Base-by-base conservation (phyloP, 2,329 filamentous ascomycete genomes). In the Celoporthe dispersa region DNA sequence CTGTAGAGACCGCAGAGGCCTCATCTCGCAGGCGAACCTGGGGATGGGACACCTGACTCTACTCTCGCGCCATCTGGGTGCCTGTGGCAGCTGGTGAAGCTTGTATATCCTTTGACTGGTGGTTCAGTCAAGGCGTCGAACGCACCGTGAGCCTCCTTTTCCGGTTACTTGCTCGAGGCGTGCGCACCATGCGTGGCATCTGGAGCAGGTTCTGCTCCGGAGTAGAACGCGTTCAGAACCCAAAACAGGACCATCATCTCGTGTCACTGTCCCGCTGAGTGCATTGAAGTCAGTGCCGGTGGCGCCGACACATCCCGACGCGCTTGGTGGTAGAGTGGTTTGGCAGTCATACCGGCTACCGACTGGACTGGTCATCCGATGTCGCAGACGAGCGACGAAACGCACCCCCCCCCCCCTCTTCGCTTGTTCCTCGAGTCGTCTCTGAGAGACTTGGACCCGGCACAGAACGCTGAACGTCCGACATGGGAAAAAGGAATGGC, bases 371-470 rank as follows among this genome's bases (percentile, higher is more conserved):
- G 25, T 14, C 53, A 31, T 57, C 53, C 33, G 53, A 57, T 57
- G 53, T 57, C 28, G 53, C 53, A 57, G 53, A 57, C 53, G 14
- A 57, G 53, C 53, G 53, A 19, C 53, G 25, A 57, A 19, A 57
- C 53, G 22, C 28, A 28, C 53, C 44, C 22, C 19, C 16, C 7
- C 41, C 19, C 35, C 9, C n/a, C n/a, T n/a, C n/a, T 14, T 41
- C 39, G n/a, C n/a, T n/a, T n/a, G n/a, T 41, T 41, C 39, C 39
- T 41, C n/a, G 25, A 28, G n/a, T 12, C 25, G 14, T 14, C n/a
- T 31, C 51, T 55, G 51, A 31, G 12, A 2, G 51, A 12, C 25
- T 31, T 31, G 4, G 25, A 14, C 28, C 25, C 14, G 28, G 53
- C 25, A 14, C 14, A 57, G 53, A 19, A 28, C n/a, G 14, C 11